Evolutionary conservation across 2,329 filamentous ascomycete species (phyloP).

Genomic region (Pseudopyrenochaeta lycopersici): DNA sequence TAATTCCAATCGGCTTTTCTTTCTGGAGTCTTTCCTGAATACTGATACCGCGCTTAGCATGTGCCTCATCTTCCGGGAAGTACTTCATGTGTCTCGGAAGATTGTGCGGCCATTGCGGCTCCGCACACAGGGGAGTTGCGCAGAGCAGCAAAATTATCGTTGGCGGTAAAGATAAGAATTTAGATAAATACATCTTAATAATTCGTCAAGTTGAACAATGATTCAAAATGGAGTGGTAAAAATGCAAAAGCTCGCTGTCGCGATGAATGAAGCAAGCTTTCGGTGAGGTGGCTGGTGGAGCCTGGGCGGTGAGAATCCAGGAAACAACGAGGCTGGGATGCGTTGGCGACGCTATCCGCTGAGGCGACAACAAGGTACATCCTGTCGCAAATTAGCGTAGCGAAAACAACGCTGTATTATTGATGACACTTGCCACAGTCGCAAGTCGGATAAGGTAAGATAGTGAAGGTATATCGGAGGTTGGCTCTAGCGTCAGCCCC

Average conservation of each 20-base stretch:
- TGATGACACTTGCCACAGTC: no score
- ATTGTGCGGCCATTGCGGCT: conserved; percentile 57
- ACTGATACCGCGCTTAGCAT: conserved; percentile 53
- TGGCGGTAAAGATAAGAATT: conserved; percentile 41
- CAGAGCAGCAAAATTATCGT: conserved; percentile 39
- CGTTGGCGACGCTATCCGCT: conserved; percentile 34
- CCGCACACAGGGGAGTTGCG: conserved; percentile 32
- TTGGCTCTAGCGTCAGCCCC: no score
- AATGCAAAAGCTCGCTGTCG: conserved; percentile 27
- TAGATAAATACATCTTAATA: conserved; percentile 34
- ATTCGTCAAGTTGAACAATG: not conserved
- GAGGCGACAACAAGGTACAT: conserved; percentile 19
- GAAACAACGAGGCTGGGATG: conserved; percentile 49
- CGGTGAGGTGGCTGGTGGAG: conserved; percentile 43
- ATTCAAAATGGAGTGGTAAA: conserved; percentile 3
- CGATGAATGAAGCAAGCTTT: conserved; percentile 1
- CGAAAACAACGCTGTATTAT: no score
- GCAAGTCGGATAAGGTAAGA: no score
- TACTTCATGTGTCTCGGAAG: conserved; percentile 57
- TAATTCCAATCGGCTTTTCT: conserved; percentile 68
- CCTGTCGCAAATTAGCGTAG: conserved; percentile 4
- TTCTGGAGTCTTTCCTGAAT: conserved; percentile 50
- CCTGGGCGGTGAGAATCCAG: conserved; percentile 24
- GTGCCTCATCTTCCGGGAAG: conserved; percentile 57
- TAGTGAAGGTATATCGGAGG: no score